Conservation (phyloP, 1,284 basidiomycete species). For the Fomitiporia mediterranea region DNA sequence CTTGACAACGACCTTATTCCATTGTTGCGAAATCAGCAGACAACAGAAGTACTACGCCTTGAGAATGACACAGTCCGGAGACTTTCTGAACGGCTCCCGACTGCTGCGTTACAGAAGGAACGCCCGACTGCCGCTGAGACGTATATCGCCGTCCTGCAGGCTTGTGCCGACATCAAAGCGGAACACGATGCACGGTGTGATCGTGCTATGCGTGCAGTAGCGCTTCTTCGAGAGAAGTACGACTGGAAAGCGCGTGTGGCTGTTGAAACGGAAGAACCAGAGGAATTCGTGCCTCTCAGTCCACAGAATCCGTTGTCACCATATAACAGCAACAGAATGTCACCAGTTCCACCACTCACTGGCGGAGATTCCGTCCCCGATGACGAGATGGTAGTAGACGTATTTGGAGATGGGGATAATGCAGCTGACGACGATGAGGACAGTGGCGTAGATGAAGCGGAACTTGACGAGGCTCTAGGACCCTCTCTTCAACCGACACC, state of each 20-base stretch:
- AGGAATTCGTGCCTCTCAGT: constrained; percentile 66
- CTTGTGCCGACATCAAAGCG: constrained; percentile 58
- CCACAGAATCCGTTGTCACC: constrained; percentile 19
- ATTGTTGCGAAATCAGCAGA: constrained; percentile 70
- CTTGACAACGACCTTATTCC: constrained; percentile 68
- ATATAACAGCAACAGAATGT: constrained; percentile 1
- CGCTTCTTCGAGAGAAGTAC: constrained; percentile 67
- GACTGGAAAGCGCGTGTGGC: constrained; percentile 72
- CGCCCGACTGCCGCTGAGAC: constrained; percentile 31
- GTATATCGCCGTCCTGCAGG: constrained; percentile 57
- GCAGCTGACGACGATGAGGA: constrained; percentile 26
- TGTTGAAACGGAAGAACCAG: constrained; percentile 69
- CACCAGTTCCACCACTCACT: constrained; percentile 1
- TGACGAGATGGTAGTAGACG: constrained; percentile 21
- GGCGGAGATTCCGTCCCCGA: background rate
- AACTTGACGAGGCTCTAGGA: constrained; percentile 35
- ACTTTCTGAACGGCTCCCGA: constrained; percentile 56
- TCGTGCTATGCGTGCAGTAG: constrained; percentile 65
- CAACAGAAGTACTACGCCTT: constrained; percentile 59
- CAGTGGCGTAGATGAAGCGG: constrained; percentile 32
- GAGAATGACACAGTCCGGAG: constrained; percentile 68
- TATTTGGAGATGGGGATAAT: constrained; percentile 21
- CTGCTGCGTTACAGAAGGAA: constrained; percentile 14
- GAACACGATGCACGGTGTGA: constrained; percentile 70
- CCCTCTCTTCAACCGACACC: constrained; percentile 19